Evolutionary conservation across 2,329 filamentous ascomycete species (phyloP).

Genomic region (Sclerotinia borealis): DNA sequence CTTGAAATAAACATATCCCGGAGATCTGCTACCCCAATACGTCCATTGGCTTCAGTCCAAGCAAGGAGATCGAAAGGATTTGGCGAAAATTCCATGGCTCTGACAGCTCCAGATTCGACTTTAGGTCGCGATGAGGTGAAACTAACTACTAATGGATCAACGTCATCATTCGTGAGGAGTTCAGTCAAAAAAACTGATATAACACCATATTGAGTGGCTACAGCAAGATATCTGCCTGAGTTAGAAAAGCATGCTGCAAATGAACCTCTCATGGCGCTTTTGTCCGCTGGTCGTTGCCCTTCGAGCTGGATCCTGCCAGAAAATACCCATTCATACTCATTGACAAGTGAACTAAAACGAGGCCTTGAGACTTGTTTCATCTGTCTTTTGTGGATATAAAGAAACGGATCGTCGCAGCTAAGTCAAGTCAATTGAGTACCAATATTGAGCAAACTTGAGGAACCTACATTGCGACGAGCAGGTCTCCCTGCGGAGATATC

Average conservation of each 20-base stretch:
- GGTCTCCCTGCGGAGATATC: constrained; percentile 80
- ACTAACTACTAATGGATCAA: constrained; percentile 62
- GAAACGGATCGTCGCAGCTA: constrained; percentile 63
- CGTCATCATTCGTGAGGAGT: constrained; percentile 39
- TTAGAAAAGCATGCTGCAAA: constrained; percentile 74
- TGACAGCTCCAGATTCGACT: constrained; percentile 58
- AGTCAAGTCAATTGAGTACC: neutral
- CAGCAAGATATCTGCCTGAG: constrained; percentile 63
- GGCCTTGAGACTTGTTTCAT: constrained; percentile 17
- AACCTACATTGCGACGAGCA: constrained; percentile 71
- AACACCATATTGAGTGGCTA: constrained; percentile 74
- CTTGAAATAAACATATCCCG: constrained; percentile 59
- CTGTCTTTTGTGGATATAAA: constrained; percentile 70
- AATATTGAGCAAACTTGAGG: neutral
- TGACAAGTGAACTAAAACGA: constrained; percentile 20
- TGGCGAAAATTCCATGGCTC: constrained; percentile 88
- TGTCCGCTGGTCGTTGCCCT: constrained; percentile 50
- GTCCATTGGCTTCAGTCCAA: constrained; percentile 85
- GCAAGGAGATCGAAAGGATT: constrained; percentile 85
- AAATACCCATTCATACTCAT: constrained; percentile 44
- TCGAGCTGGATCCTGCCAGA: constrained; percentile 50
- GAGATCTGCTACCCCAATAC: constrained; percentile 68
- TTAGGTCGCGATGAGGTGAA: constrained; percentile 70
- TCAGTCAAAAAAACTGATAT: constrained; percentile 67
- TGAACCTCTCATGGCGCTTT: constrained; percentile 56